Evolutionary conservation across 1,284 basidiomycete genomes (phyloP).

Genomic region (Caloboletus firmus): DNA sequence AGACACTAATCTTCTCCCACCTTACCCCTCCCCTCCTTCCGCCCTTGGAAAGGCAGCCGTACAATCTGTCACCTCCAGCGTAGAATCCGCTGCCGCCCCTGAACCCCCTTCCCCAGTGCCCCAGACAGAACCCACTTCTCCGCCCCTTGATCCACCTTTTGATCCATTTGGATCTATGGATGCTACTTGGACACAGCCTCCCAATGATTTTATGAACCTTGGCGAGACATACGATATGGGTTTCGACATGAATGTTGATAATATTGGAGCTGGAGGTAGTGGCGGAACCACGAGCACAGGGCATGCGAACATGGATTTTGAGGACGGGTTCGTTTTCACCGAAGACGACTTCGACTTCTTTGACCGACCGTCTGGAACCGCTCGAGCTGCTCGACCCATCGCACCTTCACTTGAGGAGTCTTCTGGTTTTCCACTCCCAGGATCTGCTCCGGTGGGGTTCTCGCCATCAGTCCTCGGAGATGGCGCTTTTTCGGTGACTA

Average conservation of each 20-base stretch:
- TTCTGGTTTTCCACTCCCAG: conserved; percentile 27
- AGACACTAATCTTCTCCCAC: conserved; percentile 29
- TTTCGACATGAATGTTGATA: conserved; percentile 48
- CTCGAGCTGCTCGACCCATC: conserved; percentile 16
- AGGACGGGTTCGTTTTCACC: conserved; percentile 71
- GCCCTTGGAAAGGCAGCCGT: conserved; percentile 32
- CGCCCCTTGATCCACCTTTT: conserved; percentile 26
- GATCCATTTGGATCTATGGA: conserved; percentile 44
- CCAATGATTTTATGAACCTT: conserved; percentile 45
- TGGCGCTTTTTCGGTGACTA: conserved; percentile 28
- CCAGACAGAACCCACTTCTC: conserved; percentile 15
- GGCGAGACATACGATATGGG: conserved; percentile 45
- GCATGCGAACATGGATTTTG: conserved; percentile 49
- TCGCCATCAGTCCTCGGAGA: conserved; percentile 36
- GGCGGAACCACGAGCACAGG: conserved; percentile 31
- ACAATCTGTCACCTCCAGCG: conserved; percentile 29
- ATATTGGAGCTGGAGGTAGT: conserved; percentile 34
- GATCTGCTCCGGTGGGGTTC: conserved; percentile 33
- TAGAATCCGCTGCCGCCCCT: conserved; percentile 8
- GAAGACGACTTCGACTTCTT: conserved; percentile 82
- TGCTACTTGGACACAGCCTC: conserved; percentile 43
- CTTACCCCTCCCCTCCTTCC: conserved; percentile 60
- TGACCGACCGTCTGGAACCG: conserved; percentile 46
- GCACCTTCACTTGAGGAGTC: conserved; percentile 15
- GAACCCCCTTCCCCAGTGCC: conserved; percentile 12